phyloP scores from a whole-genome alignment of 129 eudicot species.

The Artemisia tridentata region DNA sequence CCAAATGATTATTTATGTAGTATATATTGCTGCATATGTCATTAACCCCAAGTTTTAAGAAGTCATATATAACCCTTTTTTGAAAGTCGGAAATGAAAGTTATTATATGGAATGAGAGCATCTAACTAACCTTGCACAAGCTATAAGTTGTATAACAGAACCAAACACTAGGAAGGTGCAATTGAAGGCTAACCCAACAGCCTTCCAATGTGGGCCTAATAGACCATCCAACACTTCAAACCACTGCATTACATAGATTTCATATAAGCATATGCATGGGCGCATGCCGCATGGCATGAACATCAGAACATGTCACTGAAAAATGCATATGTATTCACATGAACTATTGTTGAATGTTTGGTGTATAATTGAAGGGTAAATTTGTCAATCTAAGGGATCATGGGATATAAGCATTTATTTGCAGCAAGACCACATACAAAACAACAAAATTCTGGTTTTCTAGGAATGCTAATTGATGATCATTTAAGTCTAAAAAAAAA shows the following conservation, averaged over 20 bases:
- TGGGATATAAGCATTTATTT: neutral
- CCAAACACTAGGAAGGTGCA: conserved; percentile 75
- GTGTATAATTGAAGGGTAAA: neutral
- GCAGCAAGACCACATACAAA: conserved; percentile 1
- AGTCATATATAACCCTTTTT: conserved; percentile 1
- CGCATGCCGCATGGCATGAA: neutral
- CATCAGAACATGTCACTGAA: no score
- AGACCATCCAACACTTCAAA: conserved; percentile 81
- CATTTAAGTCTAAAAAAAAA: conserved; percentile 1
- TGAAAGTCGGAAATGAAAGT: neutral
- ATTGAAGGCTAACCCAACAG: conserved; percentile 64
- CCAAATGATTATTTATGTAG: conserved; percentile 63
- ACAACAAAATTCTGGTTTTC: neutral
- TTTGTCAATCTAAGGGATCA: neutral
- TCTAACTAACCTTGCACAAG: conserved; percentile 71
- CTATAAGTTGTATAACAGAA: conserved; percentile 81
- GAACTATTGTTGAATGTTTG: neutral
- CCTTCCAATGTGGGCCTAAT: conserved; percentile 68
- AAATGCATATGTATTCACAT: conserved; percentile 5
- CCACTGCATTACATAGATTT: conserved; percentile 45
- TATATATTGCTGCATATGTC: conserved; percentile 56
- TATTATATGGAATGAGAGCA: neutral
- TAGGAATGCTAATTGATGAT: neutral
- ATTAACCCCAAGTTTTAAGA: neutral
- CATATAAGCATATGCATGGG: neutral